A percentile compares a stretch with the other conserved stretches of the same genome.
These are phyloP conservation scores for Phragmites australis DNA, from an alignment of 176 grass and related monocot genomes.

Conservation along the genomic window DNA sequence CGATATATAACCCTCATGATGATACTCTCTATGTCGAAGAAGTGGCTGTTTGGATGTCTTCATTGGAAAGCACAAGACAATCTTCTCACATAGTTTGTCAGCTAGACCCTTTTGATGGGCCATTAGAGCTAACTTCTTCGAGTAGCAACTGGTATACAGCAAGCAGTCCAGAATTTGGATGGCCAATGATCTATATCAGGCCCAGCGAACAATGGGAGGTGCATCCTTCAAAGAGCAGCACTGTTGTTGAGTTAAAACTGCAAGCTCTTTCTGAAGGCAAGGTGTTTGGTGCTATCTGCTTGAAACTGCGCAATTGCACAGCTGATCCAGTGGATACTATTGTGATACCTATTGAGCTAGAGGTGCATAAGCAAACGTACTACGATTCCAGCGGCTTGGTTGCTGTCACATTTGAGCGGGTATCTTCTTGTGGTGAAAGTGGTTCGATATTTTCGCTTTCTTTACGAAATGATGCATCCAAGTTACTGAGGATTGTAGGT, in stretches of 20 bases:
- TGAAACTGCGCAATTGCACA: constrained; percentile 65
- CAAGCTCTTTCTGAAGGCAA: constrained; percentile 68
- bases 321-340: constrained; percentile 43
- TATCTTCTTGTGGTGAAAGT: constrained; percentile 51
- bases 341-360: constrained; percentile 81
- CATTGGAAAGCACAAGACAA: constrained; percentile 56
- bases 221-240: constrained; percentile 49
- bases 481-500: constrained; percentile 54
- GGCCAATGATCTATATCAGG: constrained; percentile 64
- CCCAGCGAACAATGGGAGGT: constrained; percentile 71
- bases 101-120: constrained; percentile 38
- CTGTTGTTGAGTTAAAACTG: constrained; percentile 62
- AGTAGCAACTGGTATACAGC: constrained; percentile 59
- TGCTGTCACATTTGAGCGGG: constrained; percentile 58
- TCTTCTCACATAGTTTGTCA: constrained; percentile 76
- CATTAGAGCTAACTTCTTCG: constrained; percentile 42
- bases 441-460: constrained; percentile 69
- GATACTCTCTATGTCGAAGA: constrained; percentile 72
- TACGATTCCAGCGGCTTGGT: constrained; percentile 52
- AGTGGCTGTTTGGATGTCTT: constrained; percentile 81
- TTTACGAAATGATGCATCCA: constrained; percentile 60
- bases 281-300: constrained; percentile 75
- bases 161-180: constrained; percentile 46
- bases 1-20: constrained; percentile 78
- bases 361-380: constrained; percentile 59